Base-by-base conservation (phyloP, 306 rosid genomes). In the Sindora glabra region DNA sequence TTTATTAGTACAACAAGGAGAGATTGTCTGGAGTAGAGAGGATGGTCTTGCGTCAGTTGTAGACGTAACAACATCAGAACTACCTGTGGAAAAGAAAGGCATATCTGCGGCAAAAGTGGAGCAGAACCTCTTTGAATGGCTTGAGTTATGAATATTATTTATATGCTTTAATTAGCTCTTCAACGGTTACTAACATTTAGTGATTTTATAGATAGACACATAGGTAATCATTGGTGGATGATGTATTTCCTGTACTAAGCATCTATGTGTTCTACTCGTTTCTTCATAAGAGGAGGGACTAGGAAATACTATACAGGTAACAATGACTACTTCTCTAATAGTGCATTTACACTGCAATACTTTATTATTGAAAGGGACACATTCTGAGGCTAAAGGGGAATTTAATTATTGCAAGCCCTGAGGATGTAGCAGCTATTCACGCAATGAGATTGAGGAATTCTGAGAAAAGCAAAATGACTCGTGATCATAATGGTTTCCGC, bases 401-500 rank as follows among this genome's bases (percentile, higher is more conserved):
- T 62, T 72, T 94, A 45, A 89, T 94, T 97, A 86, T 94, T 71
- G 95, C 94, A 64, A 89, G 89, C 79, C 77, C 90, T 37, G 94
- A 84, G 58, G 99, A 94, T 77, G 78, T 82, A 48, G 87, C 76
- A 41, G 87, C 90, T 50, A 89, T 94, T 71, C 99, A 89, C 73
- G 87, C 83, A 10, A 74, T 79, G 86, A 82, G 90, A 63, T 60
- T 86, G 76, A 89, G 87, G 76, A 86, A 86, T 80, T 84, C 88
- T 68, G 94, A 79, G 79, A 94, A 89, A 77, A 86, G 95, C 89
- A 94, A 89, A 79, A 77, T 94, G 97, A 94, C 97, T 62, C 81
- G 95, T 41, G 99, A 94, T 77, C 99, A 94, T 64, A 94, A 94
- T 79, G 99, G 99, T 63, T 94, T 94, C 39, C 85, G 99, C 48